Evolutionary conservation across 345 rosid species (phyloP), one percentile per base, ranked within the genome.

Genomic region (Melaleuca alternifolia): DNA sequence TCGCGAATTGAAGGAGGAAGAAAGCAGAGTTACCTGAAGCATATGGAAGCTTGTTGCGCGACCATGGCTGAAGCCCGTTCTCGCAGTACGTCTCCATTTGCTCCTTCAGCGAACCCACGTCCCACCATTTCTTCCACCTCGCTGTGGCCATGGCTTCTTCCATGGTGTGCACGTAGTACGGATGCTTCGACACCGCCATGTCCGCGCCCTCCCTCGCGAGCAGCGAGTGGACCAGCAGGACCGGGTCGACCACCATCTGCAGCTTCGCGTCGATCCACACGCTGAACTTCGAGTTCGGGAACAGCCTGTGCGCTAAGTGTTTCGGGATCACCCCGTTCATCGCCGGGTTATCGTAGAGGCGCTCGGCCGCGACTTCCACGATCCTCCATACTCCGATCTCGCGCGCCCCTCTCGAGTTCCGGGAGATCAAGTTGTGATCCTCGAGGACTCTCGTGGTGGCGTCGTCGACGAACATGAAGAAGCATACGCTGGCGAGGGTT

Each of bases 91-190:
- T 93, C 94, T 97, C 99, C 96, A 97, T 96, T 86, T 97, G 99
- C 50, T 71, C 54, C 88, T 91, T 91, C 92, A 96, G 84, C 24
- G 92, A 92, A 21, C 88, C 88, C 20, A 94, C 89, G 86, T 96
- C 98, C 50, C 88, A 33, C 99, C 98, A 97, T 85, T 97, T 97
- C 93, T 92, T 94, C 99, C 99, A 96, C 91, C 98, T 91, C 1
- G 97, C 98, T 0, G 99, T 97, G 15, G 99, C 99, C 92, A 97
- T 90, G 0, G 99, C 99, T 87, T 97, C 99, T 87, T 97, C 99
- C 96, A 97, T 93, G 1, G 99, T 94, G 87, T 97, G 92, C 21
- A 89, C 76, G 57, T 88, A 96, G 85, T 89, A 94, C 0, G 98
- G 99, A 85, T 97, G 99, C 54, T 85, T 94, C 1, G 99, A 95